Conservation (phyloP, 495 filamentous ascomycete species). For the Hypoxylon perforatum region DNA sequence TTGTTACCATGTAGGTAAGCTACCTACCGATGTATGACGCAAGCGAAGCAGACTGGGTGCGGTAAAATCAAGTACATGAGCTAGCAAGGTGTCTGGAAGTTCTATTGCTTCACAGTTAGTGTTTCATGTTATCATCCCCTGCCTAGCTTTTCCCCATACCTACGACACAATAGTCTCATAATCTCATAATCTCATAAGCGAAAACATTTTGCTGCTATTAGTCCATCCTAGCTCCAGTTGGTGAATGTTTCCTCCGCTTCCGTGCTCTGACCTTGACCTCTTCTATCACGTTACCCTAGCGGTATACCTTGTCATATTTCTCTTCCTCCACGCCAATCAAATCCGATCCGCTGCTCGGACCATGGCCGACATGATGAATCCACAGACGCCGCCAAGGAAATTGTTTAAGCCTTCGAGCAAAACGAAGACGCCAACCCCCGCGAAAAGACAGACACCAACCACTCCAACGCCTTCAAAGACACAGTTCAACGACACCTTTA, state of each 20-base stretch:
- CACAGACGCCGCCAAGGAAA: conserved; percentile 45
- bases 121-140: conserved; percentile 27
- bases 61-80: conserved; percentile 4
- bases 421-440: conserved; percentile 42
- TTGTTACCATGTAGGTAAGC: not conserved
- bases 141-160: not conserved
- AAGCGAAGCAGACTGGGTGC: conserved; percentile 8
- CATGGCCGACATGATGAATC: conserved; percentile 40
- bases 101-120: conserved; percentile 24
- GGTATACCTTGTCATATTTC: conserved; percentile 35
- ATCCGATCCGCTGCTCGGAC: conserved; percentile 21
- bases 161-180: no score
- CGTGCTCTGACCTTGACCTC: conserved; percentile 28
- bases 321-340: conserved; percentile 29
- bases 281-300: conserved; percentile 31
- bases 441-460: conserved; percentile 28
- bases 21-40: conserved; percentile 31
- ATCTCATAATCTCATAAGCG: conserved; percentile 10
- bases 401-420: conserved; percentile 47
- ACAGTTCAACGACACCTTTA: conserved; percentile 37
- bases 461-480: conserved; percentile 28
- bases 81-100: not conserved
- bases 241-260: conserved; percentile 26
- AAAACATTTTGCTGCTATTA: conserved; percentile 17
- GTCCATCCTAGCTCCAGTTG: not conserved